phyloP scores from a whole-genome alignment of 2,329 filamentous ascomycete genomes.

The Acephala macrosclerotiorum region DNA sequence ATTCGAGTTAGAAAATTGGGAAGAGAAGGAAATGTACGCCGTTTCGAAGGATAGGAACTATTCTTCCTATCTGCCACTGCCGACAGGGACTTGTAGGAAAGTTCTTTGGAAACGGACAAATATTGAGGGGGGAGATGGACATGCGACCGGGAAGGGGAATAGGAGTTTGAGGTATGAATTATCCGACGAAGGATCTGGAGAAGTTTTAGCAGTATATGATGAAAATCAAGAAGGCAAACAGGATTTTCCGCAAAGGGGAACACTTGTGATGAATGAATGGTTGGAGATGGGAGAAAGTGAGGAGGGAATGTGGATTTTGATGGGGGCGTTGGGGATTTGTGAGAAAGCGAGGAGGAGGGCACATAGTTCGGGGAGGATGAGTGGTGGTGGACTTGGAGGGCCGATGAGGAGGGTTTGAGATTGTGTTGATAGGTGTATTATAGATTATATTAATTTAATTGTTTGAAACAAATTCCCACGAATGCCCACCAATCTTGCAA shows the following conservation, averaged over 20 bases:
- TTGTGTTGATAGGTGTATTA: not conserved
- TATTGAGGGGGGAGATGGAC: not conserved
- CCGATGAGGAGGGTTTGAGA: not conserved
- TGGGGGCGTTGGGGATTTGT: not conserved
- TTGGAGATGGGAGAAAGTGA: not conserved
- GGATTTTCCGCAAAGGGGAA: not conserved
- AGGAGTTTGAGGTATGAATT: not conserved
- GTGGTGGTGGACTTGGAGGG: not conserved
- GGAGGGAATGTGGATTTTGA: not conserved
- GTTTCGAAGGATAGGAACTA: not conserved
- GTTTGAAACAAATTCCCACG: no score
- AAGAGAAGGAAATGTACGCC: not conserved
- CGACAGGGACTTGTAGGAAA: not conserved
- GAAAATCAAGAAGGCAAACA: not conserved
- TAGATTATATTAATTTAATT: no score
- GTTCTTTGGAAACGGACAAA: not conserved
- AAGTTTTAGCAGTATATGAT: slow-evolving; percentile 1
- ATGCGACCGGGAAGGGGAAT: not conserved
- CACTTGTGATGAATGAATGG: not conserved
- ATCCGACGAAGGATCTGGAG: not conserved
- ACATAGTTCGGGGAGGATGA: not conserved
- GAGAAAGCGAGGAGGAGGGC: slow-evolving; percentile 6
- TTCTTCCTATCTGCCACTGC: not conserved
- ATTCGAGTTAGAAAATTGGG: not conserved
- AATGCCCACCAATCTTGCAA: no score